These are phyloP conservation scores for Nemophila menziesii DNA, from an alignment of 257 asterid genomes.

Conservation along the genomic window DNA sequence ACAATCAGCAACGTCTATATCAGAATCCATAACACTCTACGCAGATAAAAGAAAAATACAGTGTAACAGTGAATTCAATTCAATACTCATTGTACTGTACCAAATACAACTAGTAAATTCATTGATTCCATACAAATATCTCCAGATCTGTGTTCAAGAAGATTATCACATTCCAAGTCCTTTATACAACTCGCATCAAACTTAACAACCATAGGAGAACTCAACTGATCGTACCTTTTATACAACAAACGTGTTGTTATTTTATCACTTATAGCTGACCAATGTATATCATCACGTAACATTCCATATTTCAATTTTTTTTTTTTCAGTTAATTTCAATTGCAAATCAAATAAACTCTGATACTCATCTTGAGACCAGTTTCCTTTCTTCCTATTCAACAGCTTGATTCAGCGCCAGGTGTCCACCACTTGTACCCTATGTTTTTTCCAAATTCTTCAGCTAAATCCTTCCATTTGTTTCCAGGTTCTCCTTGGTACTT, in stretches of 20 bases:
- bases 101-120: constrained; percentile 22
- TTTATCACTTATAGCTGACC: constrained; percentile 19
- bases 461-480: constrained; percentile 16
- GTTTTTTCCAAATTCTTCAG: constrained; percentile 21
- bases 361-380: constrained; percentile 26
- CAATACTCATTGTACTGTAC: too few species aligned
- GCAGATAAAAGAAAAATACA: too few species aligned
- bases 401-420: constrained; percentile 17
- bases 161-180: constrained; percentile 24
- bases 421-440: constrained; percentile 20
- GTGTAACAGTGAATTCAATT: too few species aligned
- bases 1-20: too few species aligned
- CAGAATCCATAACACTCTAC: too few species aligned
- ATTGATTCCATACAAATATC: constrained; percentile 18
- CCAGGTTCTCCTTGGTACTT: constrained; percentile 8
- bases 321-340: constrained; percentile 13
- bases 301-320: constrained; percentile 21
- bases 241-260: constrained; percentile 11
- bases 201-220: constrained; percentile 20
- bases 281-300: constrained; percentile 23
- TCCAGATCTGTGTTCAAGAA: constrained; percentile 21
- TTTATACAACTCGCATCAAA: constrained; percentile 22
- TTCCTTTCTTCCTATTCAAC: constrained; percentile 9
- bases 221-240: constrained; percentile 20
- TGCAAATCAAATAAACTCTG: constrained; percentile 17